These are phyloP conservation scores for Elymus sibiricus DNA, from an alignment of 176 grass and related monocot genomes.

Conservation along the genomic window DNA sequence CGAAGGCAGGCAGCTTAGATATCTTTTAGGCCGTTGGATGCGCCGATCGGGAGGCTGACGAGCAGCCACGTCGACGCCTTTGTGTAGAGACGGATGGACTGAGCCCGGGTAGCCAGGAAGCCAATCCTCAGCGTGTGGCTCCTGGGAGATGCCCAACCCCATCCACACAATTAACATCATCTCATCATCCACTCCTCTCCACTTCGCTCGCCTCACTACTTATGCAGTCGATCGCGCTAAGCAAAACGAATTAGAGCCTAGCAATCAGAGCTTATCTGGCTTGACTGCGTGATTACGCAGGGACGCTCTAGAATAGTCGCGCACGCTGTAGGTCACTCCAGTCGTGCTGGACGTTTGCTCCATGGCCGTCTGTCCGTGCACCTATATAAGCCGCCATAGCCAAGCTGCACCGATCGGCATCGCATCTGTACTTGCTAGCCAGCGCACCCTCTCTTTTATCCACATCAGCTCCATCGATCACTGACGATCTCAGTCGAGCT, in stretches of 20 bases:
- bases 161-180: slow-evolving; percentile 37
- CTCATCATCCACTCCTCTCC: background rate
- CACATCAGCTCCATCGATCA: background rate
- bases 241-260: background rate
- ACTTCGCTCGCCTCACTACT: background rate
- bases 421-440: background rate
- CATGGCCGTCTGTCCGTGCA: background rate
- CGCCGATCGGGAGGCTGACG: background rate
- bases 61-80: background rate
- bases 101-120: background rate
- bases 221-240: background rate
- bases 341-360: background rate
- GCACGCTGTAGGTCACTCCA: background rate
- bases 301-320: slow-evolving; percentile 8
- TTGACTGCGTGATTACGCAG: background rate
- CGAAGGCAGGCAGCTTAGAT: background rate
- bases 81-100: background rate
- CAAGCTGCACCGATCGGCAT: background rate
- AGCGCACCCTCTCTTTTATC: background rate
- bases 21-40: background rate
- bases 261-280: background rate
- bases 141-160: background rate
- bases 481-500: background rate
- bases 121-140: slow-evolving; percentile 57
- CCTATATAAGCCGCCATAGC: background rate